These are phyloP conservation scores for Fagopyrum homotropicum DNA, from an alignment of 148 eudicot species.

Conservation along the genomic window DNA sequence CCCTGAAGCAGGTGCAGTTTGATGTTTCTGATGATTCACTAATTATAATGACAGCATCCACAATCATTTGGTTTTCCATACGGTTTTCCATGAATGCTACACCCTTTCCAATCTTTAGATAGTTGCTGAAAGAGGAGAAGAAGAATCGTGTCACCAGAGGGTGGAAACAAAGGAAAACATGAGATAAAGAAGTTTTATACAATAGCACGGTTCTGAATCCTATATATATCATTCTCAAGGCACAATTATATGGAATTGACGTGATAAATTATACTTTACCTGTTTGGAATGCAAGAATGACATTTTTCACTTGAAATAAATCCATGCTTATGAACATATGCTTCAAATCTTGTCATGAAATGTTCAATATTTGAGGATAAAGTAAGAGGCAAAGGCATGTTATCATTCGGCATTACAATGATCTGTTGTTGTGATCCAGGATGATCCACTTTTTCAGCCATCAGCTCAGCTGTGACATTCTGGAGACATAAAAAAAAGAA, in stretches of 20 bases:
- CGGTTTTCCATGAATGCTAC: slow-evolving; percentile 38
- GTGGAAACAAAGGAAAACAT: not conserved
- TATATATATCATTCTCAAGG: not conserved
- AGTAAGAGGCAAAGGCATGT: slow-evolving; percentile 24
- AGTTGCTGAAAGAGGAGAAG: slow-evolving; percentile 28
- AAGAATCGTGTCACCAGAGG: not conserved
- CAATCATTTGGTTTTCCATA: slow-evolving; percentile 25
- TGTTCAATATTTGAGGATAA: slow-evolving; percentile 34
- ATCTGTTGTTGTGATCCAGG: slow-evolving; percentile 35
- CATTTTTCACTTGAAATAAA: slow-evolving; percentile 36
- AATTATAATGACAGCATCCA: slow-evolving; percentile 70
- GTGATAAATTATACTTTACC: slow-evolving; percentile 27
- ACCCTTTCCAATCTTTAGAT: slow-evolving; percentile 66
- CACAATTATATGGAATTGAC: slow-evolving; percentile 6
- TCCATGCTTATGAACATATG: slow-evolving; percentile 64
- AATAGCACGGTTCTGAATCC: not conserved
- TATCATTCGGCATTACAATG: slow-evolving; percentile 31
- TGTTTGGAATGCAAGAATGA: slow-evolving; percentile 44
- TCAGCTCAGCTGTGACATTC: slow-evolving; percentile 70
- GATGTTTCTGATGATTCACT: slow-evolving; percentile 39
- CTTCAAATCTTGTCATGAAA: slow-evolving; percentile 57
- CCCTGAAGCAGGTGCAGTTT: slow-evolving; percentile 46
- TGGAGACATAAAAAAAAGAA: slow-evolving; percentile 17
- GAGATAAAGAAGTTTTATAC: not conserved
- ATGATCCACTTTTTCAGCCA: slow-evolving; percentile 33